phyloP scores from a whole-genome alignment of 768 basidiomycete species.

The Suillus tomentosus region DNA sequence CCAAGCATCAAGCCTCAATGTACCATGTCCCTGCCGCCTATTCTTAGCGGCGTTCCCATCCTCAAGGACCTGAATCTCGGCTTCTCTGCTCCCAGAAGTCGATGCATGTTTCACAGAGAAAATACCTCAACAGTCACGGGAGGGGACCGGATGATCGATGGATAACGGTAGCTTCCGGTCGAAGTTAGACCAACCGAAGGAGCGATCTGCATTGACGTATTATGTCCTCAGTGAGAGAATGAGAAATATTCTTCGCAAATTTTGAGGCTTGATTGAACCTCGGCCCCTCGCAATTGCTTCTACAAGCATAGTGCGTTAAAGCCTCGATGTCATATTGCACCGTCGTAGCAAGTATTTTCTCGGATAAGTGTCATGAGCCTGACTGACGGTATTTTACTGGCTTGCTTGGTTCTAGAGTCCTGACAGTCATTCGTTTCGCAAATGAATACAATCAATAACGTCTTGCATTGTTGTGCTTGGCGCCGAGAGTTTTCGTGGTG shows the following conservation, averaged over 20 bases:
- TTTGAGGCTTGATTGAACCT: neutral
- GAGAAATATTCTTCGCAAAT: neutral
- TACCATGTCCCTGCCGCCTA: neutral
- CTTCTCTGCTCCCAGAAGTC: neutral
- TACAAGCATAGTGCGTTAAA: neutral
- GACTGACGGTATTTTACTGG: neutral
- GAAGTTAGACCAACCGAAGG: neutral
- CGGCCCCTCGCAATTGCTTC: neutral
- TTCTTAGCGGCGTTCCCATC: neutral
- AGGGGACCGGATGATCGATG: neutral
- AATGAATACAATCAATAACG: neutral
- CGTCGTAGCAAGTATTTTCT: neutral
- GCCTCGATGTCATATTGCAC: neutral
- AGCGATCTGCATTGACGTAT: neutral
- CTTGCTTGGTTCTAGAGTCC: neutral
- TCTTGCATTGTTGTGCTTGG: neutral
- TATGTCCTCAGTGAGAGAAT: neutral
- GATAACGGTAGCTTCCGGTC: neutral
- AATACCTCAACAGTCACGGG: neutral
- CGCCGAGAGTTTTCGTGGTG: neutral
- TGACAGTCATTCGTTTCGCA: neutral
- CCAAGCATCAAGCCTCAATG: neutral
- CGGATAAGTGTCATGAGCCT: neutral
- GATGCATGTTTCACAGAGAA: neutral
- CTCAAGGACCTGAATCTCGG: neutral